A percentile compares a stretch with the other conserved stretches of the same genome.
phyloP scores from a whole-genome alignment of 139 green algal genomes.

The Micromonas commoda region DNA sequence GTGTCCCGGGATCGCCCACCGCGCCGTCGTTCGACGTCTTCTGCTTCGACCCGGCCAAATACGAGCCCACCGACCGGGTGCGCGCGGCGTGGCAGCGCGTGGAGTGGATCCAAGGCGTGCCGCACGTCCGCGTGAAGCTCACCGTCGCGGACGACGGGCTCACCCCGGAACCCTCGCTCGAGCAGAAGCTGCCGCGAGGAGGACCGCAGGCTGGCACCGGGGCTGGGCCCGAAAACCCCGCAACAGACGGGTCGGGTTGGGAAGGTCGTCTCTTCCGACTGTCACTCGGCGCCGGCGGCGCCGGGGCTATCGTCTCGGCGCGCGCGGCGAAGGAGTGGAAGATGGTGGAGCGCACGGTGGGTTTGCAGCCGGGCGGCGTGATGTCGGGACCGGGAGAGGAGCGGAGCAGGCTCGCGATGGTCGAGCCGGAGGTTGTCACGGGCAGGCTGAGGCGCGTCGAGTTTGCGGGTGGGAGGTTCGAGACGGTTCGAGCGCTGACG shows the following conservation, averaged over 20 bases:
- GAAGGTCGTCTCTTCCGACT: neutral
- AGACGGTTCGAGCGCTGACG: conserved; percentile 1
- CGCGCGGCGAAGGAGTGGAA: neutral
- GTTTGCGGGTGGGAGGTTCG: neutral
- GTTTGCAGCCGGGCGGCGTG: conserved; percentile 2
- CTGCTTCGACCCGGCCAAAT: neutral
- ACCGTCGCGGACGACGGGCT: conserved; percentile 4
- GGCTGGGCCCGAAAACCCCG: neutral
- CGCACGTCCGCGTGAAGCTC: neutral
- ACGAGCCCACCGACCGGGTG: neutral
- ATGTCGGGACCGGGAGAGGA: conserved; percentile 4
- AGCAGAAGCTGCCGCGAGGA: no score
- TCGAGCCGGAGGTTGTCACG: neutral
- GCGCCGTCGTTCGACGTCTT: neutral
- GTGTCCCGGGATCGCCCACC: neutral
- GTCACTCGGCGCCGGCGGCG: conserved; percentile 1
- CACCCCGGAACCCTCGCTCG: neutral
- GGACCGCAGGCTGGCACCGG: no score
- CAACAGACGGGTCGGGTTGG: neutral
- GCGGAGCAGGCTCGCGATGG: neutral
- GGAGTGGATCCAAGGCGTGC: neutral
- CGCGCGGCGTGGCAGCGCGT: neutral
- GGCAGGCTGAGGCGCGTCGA: neutral
- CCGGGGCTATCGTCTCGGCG: neutral
- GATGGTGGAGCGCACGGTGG: neutral